Evolutionary conservation across 2,329 filamentous ascomycete species (phyloP).

Genomic region (Rutstroemia sydowiana): DNA sequence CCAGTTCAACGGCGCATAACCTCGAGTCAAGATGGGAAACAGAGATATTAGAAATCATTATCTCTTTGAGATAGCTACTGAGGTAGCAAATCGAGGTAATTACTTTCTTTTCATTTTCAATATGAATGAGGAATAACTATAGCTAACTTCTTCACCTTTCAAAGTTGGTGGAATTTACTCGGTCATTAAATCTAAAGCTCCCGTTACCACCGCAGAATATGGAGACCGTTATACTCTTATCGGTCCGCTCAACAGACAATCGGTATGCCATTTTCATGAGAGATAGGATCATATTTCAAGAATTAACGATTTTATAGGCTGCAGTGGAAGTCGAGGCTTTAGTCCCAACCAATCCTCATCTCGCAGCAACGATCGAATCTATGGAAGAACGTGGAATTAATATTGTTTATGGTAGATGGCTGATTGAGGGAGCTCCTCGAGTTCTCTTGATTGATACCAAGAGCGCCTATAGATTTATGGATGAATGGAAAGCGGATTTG

Average conservation of each 20-base stretch:
- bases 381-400: conserved; percentile 90
- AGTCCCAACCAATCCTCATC: conserved; percentile 70
- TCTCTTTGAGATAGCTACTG: conserved; percentile 93
- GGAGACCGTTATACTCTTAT: conserved; percentile 93
- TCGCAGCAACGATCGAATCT: conserved; percentile 76
- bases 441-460: conserved; percentile 93
- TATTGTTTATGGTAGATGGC: conserved; percentile 89
- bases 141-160: background rate
- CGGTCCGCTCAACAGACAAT: conserved; percentile 85
- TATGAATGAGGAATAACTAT: conserved; percentile 9
- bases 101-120: background rate
- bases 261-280: conserved; percentile 48
- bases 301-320: conserved; percentile 49
- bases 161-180: conserved; percentile 98
- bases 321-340: conserved; percentile 97
- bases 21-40: conserved; percentile 18
- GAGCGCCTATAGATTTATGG: conserved; percentile 80
- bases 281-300: conserved; percentile 5
- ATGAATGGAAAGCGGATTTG: conserved; percentile 96
- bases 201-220: conserved; percentile 97
- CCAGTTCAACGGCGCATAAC: conserved; percentile 1
- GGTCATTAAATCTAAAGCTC: conserved; percentile 97
- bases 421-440: conserved; percentile 91
- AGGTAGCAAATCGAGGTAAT: conserved; percentile 90
- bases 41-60: conserved; percentile 86